Evolutionary conservation across 768 basidiomycete genomes (phyloP).

Genomic region (Hortiboletus campestris): DNA sequence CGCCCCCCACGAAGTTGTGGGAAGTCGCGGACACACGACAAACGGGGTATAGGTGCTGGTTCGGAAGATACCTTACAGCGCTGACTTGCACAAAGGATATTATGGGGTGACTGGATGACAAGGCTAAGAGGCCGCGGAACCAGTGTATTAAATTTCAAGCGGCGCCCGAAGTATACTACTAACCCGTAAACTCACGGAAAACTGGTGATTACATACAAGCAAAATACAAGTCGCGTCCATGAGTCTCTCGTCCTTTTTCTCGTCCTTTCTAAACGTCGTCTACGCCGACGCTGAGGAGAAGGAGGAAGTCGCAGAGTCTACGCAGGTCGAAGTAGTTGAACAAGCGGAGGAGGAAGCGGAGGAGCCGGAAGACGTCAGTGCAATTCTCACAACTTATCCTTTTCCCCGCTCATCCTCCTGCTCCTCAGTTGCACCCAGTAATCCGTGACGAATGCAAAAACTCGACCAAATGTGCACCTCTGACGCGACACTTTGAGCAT

Average conservation of each 20-base stretch:
- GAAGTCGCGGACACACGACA: too few relatives aligned
- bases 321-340: constrained; percentile 40
- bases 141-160: constrained; percentile 7
- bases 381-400: background rate
- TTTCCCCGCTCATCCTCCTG: background rate
- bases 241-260: constrained; percentile 45
- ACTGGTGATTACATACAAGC: too few relatives aligned
- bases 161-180: constrained; percentile 15
- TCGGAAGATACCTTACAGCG: too few relatives aligned
- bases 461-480: constrained; percentile 59
- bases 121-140: too few relatives aligned
- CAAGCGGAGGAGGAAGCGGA: constrained; percentile 52
- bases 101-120: too few relatives aligned
- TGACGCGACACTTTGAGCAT: constrained; percentile 83
- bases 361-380: constrained; percentile 81
- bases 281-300: constrained; percentile 41
- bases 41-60: too few relatives aligned
- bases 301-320: constrained; percentile 31
- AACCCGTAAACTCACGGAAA: constrained; percentile 31
- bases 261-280: constrained; percentile 40
- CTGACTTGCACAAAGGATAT: too few relatives aligned
- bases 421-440: constrained; percentile 57
- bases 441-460: constrained; percentile 76
- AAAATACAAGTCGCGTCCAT: constrained; percentile 32
- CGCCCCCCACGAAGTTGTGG: too few relatives aligned